Percentiles rank a stretch among this genome's conserved stretches.
These are phyloP conservation scores for Torulaspora franciscae DNA, from an alignment of 805 yeast species.

Conservation along the genomic window DNA sequence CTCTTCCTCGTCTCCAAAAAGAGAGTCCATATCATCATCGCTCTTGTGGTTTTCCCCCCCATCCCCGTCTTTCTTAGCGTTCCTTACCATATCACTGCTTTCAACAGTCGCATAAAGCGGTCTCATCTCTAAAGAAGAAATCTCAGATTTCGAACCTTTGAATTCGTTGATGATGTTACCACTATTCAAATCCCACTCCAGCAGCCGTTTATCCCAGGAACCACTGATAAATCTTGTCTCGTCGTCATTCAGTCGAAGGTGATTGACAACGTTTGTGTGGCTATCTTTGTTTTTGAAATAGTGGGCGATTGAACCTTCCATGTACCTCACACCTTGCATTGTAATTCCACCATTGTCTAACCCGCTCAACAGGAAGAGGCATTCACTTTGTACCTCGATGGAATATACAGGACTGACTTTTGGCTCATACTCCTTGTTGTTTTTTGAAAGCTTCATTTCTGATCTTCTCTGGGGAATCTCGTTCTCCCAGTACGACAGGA, in stretches of 20 bases:
- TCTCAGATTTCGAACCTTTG: slow-evolving; percentile 65
- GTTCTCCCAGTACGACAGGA: slow-evolving; percentile 89
- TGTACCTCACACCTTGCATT: slow-evolving; percentile 73
- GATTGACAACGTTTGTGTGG: slow-evolving; percentile 74
- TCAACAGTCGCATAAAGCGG: slow-evolving; percentile 50
- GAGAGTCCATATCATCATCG: slow-evolving; percentile 44
- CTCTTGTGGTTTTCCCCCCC: slow-evolving; percentile 34
- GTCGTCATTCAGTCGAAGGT: slow-evolving; percentile 52
- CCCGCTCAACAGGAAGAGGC: slow-evolving; percentile 82
- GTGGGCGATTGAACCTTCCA: slow-evolving; percentile 76
- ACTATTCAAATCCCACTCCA: slow-evolving; percentile 80
- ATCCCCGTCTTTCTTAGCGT: slow-evolving; percentile 14
- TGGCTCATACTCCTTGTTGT: slow-evolving; percentile 45
- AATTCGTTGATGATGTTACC: slow-evolving; percentile 53
- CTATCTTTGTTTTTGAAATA: slow-evolving; percentile 50
- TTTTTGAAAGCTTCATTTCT: slow-evolving; percentile 33
- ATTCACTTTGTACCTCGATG: slow-evolving; percentile 75
- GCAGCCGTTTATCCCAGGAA: slow-evolving; percentile 79
- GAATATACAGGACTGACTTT: slow-evolving; percentile 80
- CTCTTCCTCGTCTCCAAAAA: slow-evolving; percentile 49
- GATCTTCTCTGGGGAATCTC: slow-evolving; percentile 70
- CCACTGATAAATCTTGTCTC: slow-evolving; percentile 73
- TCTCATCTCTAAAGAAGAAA: slow-evolving; percentile 68
- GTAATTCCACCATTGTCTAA: slow-evolving; percentile 80
- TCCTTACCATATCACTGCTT: slow-evolving; percentile 27